phyloP scores from a whole-genome alignment of 352 stramenopile species.

The Phytophthora kernoviae region DNA sequence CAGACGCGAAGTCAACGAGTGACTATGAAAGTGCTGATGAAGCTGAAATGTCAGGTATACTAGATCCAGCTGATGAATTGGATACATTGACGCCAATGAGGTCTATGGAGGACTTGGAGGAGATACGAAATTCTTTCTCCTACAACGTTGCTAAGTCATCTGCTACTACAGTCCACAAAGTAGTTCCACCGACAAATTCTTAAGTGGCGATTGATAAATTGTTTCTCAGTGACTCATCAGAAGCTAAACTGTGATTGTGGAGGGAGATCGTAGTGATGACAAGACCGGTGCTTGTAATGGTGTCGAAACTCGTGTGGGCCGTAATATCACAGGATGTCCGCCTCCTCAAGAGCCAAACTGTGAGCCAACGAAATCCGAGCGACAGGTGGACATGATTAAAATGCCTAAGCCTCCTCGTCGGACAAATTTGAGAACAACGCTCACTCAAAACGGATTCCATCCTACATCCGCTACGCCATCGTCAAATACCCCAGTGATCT shows the following conservation, averaged over 20 bases:
- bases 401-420: constrained; percentile 5
- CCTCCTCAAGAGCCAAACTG: no score
- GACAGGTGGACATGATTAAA: constrained; percentile 14
- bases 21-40: neutral
- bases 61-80: constrained; percentile 9
- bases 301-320: no score
- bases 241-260: no score
- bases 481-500: constrained; percentile 15
- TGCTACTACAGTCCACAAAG: no score
- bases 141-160: no score
- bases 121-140: neutral
- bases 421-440: neutral
- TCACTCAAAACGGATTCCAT: constrained; percentile 9
- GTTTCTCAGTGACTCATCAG: no score
- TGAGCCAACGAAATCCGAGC: neutral
- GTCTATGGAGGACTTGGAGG: neutral
- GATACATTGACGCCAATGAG: constrained; percentile 5
- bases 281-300: no score
- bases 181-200: no score
- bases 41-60: neutral
- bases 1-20: no score
- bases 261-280: no score
- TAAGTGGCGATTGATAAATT: no score
- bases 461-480: neutral
- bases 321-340: no score